A percentile compares a stretch with the other conserved stretches of the same genome.
Evolutionary conservation across 2,329 filamentous ascomycete species (phyloP).

Genomic region (Hirsutella rhossiliensis): DNA sequence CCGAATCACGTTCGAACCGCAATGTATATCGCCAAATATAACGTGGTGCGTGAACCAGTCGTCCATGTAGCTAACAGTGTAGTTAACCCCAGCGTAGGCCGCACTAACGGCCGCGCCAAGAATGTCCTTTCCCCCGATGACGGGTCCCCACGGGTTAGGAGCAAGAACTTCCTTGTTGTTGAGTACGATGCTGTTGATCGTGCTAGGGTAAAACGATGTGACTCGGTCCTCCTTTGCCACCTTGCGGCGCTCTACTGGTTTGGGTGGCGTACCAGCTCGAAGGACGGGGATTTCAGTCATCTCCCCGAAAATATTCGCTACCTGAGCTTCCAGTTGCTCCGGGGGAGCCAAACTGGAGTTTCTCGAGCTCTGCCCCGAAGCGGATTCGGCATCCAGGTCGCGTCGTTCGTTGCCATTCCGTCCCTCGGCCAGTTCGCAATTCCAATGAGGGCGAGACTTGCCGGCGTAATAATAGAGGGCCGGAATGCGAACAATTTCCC

Average conservation of each 20-base stretch:
- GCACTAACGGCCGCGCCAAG: conserved; percentile 8
- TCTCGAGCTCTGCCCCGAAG: too few relatives aligned
- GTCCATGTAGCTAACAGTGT: conserved; percentile 13
- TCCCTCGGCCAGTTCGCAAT: background rate
- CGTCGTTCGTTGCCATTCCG: background rate
- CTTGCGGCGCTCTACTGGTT: background rate
- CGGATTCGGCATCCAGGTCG: too few relatives aligned
- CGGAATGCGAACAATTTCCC: conserved; percentile 11
- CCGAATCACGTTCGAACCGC: conserved; percentile 9
- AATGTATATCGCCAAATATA: conserved; percentile 14
- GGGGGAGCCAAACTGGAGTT: too few relatives aligned
- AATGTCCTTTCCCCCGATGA: conserved; percentile 14
- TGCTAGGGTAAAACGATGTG: conserved; percentile 7
- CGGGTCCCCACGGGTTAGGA: conserved; percentile 14
- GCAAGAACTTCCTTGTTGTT: conserved; percentile 5
- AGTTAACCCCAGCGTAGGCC: conserved; percentile 10
- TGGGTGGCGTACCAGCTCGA: background rate
- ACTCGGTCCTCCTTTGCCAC: conserved; percentile 1
- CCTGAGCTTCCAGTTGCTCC: background rate
- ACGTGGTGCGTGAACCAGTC: conserved; percentile 15
- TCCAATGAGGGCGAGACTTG: background rate
- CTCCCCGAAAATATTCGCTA: background rate
- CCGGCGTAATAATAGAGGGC: conserved; percentile 6
- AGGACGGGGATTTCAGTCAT: background rate
- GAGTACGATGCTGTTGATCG: conserved; percentile 12